Base-by-base conservation (phyloP, 179 eudicot genomes). In the Spergularia azorica region DNA sequence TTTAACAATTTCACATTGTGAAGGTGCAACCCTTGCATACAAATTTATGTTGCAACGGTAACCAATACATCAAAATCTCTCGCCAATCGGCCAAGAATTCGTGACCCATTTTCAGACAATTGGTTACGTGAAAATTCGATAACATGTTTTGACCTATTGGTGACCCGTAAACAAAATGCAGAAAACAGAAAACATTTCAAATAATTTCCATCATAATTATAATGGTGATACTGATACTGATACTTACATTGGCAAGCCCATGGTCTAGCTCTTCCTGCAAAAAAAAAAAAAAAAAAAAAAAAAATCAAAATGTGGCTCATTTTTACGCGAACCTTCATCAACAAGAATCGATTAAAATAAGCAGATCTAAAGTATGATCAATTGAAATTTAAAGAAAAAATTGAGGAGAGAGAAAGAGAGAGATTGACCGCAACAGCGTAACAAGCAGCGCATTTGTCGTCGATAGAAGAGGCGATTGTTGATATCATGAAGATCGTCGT, bases 381-480 rank as follows among this genome's bases (percentile, higher is more conserved):
- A 78, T 41, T 76, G 67, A 76, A 82, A 36, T 26, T n/a, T n/a
- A 1, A 26, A 26, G 46, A 6, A 13, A 43, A 50, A 6, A 51
- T n/a, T 36, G 73, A 52, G 76, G 79, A 43, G 73, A 75, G 72
- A 72, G 79, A 80, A 67, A 58, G 39, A 36, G 39, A 36, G 39
- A 36, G 39, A 36, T 36, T 59, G 57, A 43, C 98, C 76, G 98
- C 97, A 57, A 94, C 92, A 67, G 96, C 98, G 64, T 87, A 86
- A 81, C 98, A 94, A 82, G 98, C 97, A 39, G 92, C 87, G 80
- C 98, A 94, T 70, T 92, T 92, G 77, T 94, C 98, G 5, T 92
- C 96, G 56, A 94, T 83, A 54, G 87, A 85, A 64, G 79, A 65
- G 17, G 83, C 84, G n/a, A 85, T 12, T 36, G 87, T 68, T 74